These are phyloP conservation scores for Castanopsis chinensis DNA, from an alignment of 306 rosid genomes.

Conservation along the genomic window DNA sequence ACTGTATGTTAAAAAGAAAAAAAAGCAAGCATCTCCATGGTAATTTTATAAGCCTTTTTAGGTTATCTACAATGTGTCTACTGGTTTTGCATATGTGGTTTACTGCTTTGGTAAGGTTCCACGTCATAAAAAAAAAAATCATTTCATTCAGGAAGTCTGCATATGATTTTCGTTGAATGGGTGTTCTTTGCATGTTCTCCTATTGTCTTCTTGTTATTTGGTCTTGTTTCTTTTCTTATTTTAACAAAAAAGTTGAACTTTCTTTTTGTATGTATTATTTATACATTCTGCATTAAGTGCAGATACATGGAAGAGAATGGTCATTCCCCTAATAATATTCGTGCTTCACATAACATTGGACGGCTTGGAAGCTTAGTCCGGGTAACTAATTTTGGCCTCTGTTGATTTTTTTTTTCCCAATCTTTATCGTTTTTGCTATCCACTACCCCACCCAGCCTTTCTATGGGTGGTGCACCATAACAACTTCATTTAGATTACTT, in stretches of 20 bases:
- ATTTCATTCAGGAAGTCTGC: not conserved
- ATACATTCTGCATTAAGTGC: slow-evolving; percentile 20
- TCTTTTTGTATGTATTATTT: not conserved
- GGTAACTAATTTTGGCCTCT: slow-evolving; percentile 44
- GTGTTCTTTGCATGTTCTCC: not conserved
- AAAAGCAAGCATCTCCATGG: not conserved
- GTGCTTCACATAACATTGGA: slow-evolving; percentile 77
- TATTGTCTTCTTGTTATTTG: not conserved
- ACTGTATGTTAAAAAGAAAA: too few species aligned
- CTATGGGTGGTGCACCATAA: not conserved
- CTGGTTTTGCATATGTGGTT: not conserved
- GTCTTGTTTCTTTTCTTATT: not conserved
- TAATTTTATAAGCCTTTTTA: not conserved
- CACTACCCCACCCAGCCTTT: not conserved
- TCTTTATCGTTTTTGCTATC: not conserved
- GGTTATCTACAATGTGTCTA: not conserved
- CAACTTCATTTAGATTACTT: not conserved
- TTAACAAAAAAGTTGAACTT: not conserved
- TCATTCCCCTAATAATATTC: slow-evolving; percentile 67
- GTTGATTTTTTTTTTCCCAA: not conserved
- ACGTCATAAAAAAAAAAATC: not conserved
- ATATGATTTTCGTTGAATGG: not conserved
- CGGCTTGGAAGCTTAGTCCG: slow-evolving; percentile 76
- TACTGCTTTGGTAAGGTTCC: too few species aligned
- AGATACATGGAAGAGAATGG: slow-evolving; percentile 89